Percentiles rank a stretch among this genome's conserved stretches.
Conservation (phyloP, 129 eudicot genomes). For the Heracleum sosnowskyi region DNA sequence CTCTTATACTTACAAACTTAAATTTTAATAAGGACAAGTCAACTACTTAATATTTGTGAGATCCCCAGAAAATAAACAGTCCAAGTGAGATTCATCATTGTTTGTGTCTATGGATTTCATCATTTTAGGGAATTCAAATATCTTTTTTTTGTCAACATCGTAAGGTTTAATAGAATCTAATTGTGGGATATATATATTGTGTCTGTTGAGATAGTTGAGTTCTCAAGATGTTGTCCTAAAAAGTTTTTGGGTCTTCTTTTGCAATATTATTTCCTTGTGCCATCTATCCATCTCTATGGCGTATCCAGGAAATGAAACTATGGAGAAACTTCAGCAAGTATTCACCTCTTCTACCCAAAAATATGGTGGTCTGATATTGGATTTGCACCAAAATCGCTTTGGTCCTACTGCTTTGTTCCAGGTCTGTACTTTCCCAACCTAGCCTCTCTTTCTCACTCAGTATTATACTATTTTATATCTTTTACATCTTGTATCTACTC, state of each 20-base stretch:
- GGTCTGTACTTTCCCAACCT: conserved; percentile 28
- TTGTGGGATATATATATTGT: background rate
- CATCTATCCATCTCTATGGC: background rate
- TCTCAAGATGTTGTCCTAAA: background rate
- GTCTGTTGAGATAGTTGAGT: background rate
- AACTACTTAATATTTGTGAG: background rate
- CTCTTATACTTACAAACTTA: background rate
- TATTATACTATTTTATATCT: background rate
- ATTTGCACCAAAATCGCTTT: conserved; percentile 77
- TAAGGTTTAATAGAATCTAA: background rate
- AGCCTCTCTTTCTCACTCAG: background rate
- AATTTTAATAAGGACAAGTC: background rate
- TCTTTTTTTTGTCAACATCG: background rate
- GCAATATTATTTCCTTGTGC: conserved; percentile 6
- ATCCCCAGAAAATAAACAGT: background rate
- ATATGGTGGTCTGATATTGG: conserved; percentile 73
- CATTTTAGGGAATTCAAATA: background rate
- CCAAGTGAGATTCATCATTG: background rate
- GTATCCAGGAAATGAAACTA: conserved; percentile 64
- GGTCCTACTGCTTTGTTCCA: conserved; percentile 83
- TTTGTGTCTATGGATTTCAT: background rate
- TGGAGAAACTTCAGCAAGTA: conserved; percentile 64
- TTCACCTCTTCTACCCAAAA: conserved; percentile 63
- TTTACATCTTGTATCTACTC: background rate
- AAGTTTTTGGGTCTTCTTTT: background rate